A percentile compares a stretch with the other conserved stretches of the same genome.
These are phyloP conservation scores for Zygoascus bituminiphila DNA, from an alignment of 805 yeast species.

Conservation along the genomic window DNA sequence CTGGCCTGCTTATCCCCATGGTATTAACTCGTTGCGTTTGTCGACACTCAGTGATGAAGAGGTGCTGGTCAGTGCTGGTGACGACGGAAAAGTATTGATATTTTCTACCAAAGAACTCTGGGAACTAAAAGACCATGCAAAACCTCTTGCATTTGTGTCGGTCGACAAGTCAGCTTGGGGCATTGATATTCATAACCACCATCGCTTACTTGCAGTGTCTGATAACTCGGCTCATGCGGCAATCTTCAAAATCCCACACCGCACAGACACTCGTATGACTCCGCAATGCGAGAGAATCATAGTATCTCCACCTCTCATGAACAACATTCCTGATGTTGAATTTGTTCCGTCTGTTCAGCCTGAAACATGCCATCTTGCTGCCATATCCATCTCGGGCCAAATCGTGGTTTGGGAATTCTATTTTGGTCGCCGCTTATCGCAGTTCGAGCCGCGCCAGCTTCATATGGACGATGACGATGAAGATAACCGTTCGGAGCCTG, in stretches of 20 bases:
- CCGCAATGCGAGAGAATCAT: background rate
- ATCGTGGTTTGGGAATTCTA: conserved; percentile 19
- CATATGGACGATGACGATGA: background rate
- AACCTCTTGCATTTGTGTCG: conserved; percentile 3
- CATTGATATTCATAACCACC: conserved; percentile 35
- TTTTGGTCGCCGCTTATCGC: conserved; percentile 6
- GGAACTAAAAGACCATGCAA: conserved; percentile 12
- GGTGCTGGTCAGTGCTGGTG: conserved; percentile 42
- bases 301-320: conserved; percentile 7
- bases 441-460: background rate
- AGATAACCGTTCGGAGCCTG: background rate
- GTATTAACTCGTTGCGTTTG: conserved; percentile 43
- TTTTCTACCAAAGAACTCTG: conserved; percentile 28
- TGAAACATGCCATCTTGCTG: conserved; percentile 29
- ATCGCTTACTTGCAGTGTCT: conserved; percentile 38
- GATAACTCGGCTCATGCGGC: conserved; percentile 46
- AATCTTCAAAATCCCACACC: conserved; percentile 19
- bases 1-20: conserved; percentile 48
- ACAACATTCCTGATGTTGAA: conserved; percentile 47
- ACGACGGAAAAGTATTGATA: conserved; percentile 44
- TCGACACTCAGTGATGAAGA: conserved; percentile 29
- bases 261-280: conserved; percentile 20
- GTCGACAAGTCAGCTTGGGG: conserved; percentile 50
- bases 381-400: conserved; percentile 40
- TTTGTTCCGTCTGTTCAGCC: conserved; percentile 25